These are phyloP conservation scores for Aspergillus tamarii DNA, from an alignment of 2,329 filamentous ascomycete species.

Conservation along the genomic window DNA sequence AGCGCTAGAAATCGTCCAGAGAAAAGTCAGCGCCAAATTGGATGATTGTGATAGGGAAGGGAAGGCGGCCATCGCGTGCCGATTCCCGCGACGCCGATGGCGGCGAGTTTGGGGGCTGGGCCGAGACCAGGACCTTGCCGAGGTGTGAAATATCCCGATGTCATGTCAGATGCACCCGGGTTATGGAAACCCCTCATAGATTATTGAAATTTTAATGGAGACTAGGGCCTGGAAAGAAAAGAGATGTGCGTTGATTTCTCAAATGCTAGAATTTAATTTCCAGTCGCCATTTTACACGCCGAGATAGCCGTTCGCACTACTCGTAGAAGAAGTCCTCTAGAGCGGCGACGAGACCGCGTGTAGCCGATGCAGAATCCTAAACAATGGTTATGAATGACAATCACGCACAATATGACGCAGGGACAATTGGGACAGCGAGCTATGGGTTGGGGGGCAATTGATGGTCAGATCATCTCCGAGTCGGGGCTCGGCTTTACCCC, in stretches of 20 bases:
- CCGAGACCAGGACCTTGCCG: constrained; percentile 16
- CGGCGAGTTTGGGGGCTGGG: constrained; percentile 13
- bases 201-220: constrained; percentile 1
- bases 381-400: constrained; percentile 1
- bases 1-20: not conserved
- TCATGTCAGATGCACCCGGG: not conserved
- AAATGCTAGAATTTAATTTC: not conserved
- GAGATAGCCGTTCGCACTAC: not conserved
- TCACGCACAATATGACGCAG: not conserved
- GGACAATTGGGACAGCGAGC: constrained; percentile 2
- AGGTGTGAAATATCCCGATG: constrained; percentile 12
- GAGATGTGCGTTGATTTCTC: not conserved
- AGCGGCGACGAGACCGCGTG: not conserved
- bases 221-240: not conserved
- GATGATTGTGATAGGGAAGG: not conserved
- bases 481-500: not conserved
- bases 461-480: constrained; percentile 6
- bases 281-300: not conserved
- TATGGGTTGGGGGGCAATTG: not conserved
- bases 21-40: not conserved
- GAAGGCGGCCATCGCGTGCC: constrained; percentile 21
- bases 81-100: constrained; percentile 25
- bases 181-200: not conserved
- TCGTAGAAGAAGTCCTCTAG: no score
- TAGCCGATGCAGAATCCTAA: not conserved